Base-by-base conservation (phyloP, 2,329 filamentous ascomycete species). In the Berkeleyomyces rouxiae region DNA sequence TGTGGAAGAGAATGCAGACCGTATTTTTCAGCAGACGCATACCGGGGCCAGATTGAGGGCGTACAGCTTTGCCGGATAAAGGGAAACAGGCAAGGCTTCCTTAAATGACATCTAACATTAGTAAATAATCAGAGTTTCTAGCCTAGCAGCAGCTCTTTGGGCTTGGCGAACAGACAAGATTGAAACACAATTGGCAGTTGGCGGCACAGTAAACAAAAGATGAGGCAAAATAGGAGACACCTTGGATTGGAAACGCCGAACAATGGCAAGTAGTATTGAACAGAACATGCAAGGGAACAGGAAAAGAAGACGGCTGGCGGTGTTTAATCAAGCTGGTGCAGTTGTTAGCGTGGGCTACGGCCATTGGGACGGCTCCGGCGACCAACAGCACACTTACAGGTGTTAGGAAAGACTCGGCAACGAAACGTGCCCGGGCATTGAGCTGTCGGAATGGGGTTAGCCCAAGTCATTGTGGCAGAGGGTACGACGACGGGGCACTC, bases 371-470 rank as follows among this genome's bases (percentile, higher is more conserved):
- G 7, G 11, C 13, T 36, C 9, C 7, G 7, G 31, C 7, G 7
- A 11, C 7, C 11, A 37, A 10, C 33, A 1, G 33, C 9, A 13
- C 7, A 71, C 77, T 72, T 79, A 93, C 88, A 65, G 92, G 93
- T 72, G 92, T 96, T 75, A 99, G 77, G 81, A 99, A 99, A 65
- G 93, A 96, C 76, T 99, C 93, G 58, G 93, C 93, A 60, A 99
- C 92, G 72, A 97, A 99, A 79, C 93, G 86, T 73, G 93, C 93
- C 75, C 93, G 83, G 63, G 93, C 91, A 73, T 99, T 99, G 73
- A 99, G 79, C 92, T 96, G 70, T 11, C 61, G 9, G 43, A 3
- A 40, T 16, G 4, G 40, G 65, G 49, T 53, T 53, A 53, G 33
- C 13, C 31, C 31, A 6, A 4, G 33, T 51, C 2, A 7, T 31